A percentile compares a stretch with the other conserved stretches of the same genome.
Evolutionary conservation across 129 eudicot species (phyloP).

Genomic region (Oenanthe sinensis): DNA sequence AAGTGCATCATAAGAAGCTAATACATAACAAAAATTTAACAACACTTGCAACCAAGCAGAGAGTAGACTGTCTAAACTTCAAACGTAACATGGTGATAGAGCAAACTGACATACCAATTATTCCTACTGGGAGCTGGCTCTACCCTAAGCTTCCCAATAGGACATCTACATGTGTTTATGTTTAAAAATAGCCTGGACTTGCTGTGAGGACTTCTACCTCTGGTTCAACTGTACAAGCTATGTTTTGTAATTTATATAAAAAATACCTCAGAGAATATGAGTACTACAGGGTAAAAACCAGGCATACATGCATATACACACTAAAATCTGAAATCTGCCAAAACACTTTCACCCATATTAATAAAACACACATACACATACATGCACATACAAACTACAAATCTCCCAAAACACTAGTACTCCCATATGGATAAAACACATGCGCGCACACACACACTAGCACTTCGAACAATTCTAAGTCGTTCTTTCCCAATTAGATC

Average conservation of each 20-base stretch:
- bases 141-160: background rate
- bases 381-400: background rate
- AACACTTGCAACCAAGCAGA: background rate
- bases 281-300: background rate
- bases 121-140: background rate
- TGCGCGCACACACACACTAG: background rate
- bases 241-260: background rate
- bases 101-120: conserved; percentile 42
- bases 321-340: background rate
- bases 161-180: background rate
- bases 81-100: no score
- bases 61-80: no score
- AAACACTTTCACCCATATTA: background rate
- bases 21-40: background rate
- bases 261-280: background rate
- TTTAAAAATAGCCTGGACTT: background rate
- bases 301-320: background rate
- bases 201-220: background rate
- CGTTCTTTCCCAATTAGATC: background rate
- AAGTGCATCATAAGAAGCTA: background rate
- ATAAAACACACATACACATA: background rate
- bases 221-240: background rate
- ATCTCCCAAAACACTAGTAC: background rate
- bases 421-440: background rate
- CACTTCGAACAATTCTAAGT: background rate